Evolutionary conservation across 2,329 filamentous ascomycete species (phyloP).

Genomic region (Ophiostoma himal-ulmi): DNA sequence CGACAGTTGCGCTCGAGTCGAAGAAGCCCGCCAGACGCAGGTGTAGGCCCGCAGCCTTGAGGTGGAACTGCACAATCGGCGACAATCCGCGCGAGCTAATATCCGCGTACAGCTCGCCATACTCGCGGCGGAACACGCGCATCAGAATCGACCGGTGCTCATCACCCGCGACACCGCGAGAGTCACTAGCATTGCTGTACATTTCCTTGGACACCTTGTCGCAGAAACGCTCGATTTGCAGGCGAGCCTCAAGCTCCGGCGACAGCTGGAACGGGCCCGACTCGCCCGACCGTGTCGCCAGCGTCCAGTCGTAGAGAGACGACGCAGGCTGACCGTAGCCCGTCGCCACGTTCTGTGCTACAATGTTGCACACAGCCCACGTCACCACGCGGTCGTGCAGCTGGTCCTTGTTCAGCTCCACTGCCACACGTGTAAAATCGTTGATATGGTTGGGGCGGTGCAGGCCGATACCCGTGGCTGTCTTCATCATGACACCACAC

Average conservation of each 20-base stretch:
- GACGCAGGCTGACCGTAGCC: constrained; percentile 77
- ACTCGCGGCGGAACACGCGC: constrained; percentile 61
- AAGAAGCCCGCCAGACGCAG: constrained; percentile 76
- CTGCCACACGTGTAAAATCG: constrained; percentile 70
- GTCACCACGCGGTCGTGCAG: constrained; percentile 72
- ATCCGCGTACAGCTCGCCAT: constrained; percentile 56
- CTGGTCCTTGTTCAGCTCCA: constrained; percentile 72
- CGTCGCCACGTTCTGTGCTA: constrained; percentile 74
- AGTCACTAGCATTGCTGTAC: constrained; percentile 71
- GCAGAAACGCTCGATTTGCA: constrained; percentile 68
- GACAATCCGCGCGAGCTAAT: constrained; percentile 54
- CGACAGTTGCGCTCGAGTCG: constrained; percentile 64
- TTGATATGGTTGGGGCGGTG: constrained; percentile 76
- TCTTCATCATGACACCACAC: constrained; percentile 80
- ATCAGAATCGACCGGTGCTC: constrained; percentile 62
- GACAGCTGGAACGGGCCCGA: constrained; percentile 54
- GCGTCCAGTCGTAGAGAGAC: constrained; percentile 69
- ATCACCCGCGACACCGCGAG: constrained; percentile 61
- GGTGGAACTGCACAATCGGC: constrained; percentile 57
- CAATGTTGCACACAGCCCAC: constrained; percentile 81
- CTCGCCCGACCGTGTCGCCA: constrained; percentile 55
- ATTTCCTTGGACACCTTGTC: constrained; percentile 74
- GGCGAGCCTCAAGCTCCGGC: constrained; percentile 58
- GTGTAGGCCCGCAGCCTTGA: constrained; percentile 68
- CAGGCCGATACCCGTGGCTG: constrained; percentile 75